phyloP scores from a whole-genome alignment of 2,329 filamentous ascomycete species.

The Neopestalotiopsis sp. region DNA sequence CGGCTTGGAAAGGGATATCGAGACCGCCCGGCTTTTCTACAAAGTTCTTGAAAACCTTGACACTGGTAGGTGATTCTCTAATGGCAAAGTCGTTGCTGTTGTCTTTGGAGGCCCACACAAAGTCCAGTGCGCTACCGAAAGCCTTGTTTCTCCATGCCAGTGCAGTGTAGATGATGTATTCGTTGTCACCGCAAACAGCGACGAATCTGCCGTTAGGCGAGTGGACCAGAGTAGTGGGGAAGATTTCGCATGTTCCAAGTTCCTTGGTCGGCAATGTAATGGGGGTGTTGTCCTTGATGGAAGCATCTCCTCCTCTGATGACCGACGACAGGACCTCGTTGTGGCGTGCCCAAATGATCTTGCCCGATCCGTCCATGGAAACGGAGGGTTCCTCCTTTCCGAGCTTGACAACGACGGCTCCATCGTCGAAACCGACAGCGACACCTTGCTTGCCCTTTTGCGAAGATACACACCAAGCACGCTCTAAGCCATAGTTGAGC shows the following conservation, averaged over 20 bases:
- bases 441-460: conserved; percentile 94
- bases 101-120: conserved; percentile 95
- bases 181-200: conserved; percentile 84
- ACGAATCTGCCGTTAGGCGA: conserved; percentile 95
- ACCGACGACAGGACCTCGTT: conserved; percentile 94
- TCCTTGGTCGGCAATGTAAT: conserved; percentile 91
- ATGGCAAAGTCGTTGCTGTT: conserved; percentile 99
- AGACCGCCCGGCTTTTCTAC: conserved; percentile 87
- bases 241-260: conserved; percentile 93
- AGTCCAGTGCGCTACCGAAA: conserved; percentile 93
- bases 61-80: conserved; percentile 88
- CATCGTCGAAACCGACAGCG: conserved; percentile 96
- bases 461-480: conserved; percentile 97
- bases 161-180: conserved; percentile 99
- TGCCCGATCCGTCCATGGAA: conserved; percentile 95
- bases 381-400: conserved; percentile 96
- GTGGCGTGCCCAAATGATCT: conserved; percentile 94
- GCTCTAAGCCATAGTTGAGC: conserved; percentile 91
- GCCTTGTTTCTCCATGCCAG: conserved; percentile 97
- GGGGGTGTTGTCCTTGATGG: conserved; percentile 85
- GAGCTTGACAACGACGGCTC: conserved; percentile 96
- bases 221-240: conserved; percentile 91
- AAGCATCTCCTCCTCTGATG: conserved; percentile 86
- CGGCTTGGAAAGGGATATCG: conserved; percentile 93
- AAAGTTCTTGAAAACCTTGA: conserved; percentile 98